Evolutionary conservation across 805 yeast genomes (phyloP).

Genomic region (Blastobotrys chiropterorum): DNA sequence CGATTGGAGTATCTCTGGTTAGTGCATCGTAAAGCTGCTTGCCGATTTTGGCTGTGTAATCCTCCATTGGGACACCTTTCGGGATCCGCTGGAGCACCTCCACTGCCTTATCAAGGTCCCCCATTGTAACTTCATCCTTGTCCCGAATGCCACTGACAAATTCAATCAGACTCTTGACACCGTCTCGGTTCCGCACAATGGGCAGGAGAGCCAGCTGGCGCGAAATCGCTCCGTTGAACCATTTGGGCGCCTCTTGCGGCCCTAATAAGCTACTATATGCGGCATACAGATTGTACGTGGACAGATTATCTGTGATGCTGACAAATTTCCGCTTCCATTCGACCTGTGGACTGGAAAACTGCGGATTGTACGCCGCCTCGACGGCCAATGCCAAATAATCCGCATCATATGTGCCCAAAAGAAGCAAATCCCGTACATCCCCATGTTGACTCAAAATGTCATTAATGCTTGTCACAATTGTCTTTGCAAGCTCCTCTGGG

Average conservation of each 20-base stretch:
- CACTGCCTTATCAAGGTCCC: conserved; percentile 62
- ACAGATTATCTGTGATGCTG: conserved; percentile 11
- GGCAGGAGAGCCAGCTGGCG: conserved; percentile 49
- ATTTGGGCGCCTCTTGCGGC: conserved; percentile 38
- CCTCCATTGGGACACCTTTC: conserved; percentile 35
- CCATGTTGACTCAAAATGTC: conserved; percentile 10
- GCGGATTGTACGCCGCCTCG: conserved; percentile 24
- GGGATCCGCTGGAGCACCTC: conserved; percentile 63
- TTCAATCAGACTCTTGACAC: conserved; percentile 70
- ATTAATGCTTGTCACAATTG: conserved; percentile 13
- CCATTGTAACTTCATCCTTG: conserved; percentile 58
- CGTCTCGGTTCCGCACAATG: conserved; percentile 51
- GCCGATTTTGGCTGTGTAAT: conserved; percentile 37
- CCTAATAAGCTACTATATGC: conserved; percentile 54
- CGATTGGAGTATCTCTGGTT: conserved; percentile 35
- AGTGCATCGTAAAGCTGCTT: conserved; percentile 56
- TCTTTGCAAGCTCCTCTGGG: conserved; percentile 14
- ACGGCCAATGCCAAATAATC: conserved; percentile 26
- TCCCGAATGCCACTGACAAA: conserved; percentile 73
- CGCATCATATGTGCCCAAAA: conserved; percentile 25
- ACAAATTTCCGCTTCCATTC: too few relatives aligned
- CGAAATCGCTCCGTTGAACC: conserved; percentile 44
- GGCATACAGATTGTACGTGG: conserved; percentile 61
- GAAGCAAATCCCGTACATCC: conserved; percentile 26
- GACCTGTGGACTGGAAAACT: conserved; percentile 4